Base-by-base conservation (phyloP, 2,329 filamentous ascomycete species). In the Verticillium zaregamsianum region DNA sequence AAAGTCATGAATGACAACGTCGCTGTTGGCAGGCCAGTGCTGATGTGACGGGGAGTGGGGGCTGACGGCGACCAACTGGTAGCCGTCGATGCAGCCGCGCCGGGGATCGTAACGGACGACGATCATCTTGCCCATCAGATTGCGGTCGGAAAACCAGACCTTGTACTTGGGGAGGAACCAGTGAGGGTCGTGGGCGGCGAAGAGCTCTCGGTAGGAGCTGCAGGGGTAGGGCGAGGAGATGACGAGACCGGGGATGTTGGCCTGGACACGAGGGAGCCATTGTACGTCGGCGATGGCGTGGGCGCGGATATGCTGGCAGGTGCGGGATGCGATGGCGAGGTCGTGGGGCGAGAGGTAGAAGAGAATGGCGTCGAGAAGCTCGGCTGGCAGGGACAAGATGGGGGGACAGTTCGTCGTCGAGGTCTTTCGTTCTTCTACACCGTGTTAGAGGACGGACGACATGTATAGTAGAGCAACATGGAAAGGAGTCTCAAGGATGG, bases 121-220 rank as follows among this genome's bases (percentile, higher is more conserved):
- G 31, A 96, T 82, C 52, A 97, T 74, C 71, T 90, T 90, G 0
- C 93, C 93, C 2, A 84, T 88, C 57, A 92, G 82, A 33, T 88
- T 83, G 2, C 80, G 82, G 73, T 97, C 92, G 63, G 87, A 85
- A 70, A 97, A 94, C 93, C 93, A 97, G 65, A 97, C 80, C 74
- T 91, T 93, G 71, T 91, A 81, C 59, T 85, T 86, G 0, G 91
- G 82, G 1, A 97, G 80, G 69, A 96, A 97, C 93, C 93, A 97
- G 68, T 89, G 86, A 0, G 90, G 89, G 65, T 95, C 84, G 71
- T 95, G 90, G 23, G 87, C 82, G 52, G 83, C 78, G 72, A 90
- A 97, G 2, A 97, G 83, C 31, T 90, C 82, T 62, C 85, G 86
- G 74, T 88, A 97, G 28, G 81, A 87, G 2, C 76, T 67, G 68